phyloP scores from a whole-genome alignment of 371 early-diverging fungal species.

The Nematocida minor region DNA sequence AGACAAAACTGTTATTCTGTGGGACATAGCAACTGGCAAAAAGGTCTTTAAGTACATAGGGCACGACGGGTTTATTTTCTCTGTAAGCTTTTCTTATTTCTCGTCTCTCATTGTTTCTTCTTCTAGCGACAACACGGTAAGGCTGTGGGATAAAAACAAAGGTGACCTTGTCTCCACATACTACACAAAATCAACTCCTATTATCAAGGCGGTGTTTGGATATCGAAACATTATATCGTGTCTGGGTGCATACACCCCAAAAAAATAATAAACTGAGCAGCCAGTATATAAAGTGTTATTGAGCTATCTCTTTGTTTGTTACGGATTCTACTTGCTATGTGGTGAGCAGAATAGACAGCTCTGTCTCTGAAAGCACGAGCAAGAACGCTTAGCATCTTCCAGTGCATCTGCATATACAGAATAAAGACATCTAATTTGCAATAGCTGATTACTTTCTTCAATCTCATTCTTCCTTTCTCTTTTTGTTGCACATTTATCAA shows the following conservation, averaged over 20 bases:
- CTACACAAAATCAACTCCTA: slow-evolving; percentile 83
- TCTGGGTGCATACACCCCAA: slow-evolving; percentile 63
- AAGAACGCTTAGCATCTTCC: too few relatives aligned
- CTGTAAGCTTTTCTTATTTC: slow-evolving; percentile 79
- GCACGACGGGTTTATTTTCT: slow-evolving; percentile 78
- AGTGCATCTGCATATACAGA: too few relatives aligned
- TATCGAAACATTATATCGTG: slow-evolving; percentile 74
- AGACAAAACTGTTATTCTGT: slow-evolving; percentile 77
- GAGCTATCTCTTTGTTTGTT: too few relatives aligned
- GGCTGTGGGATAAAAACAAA: slow-evolving; percentile 75
- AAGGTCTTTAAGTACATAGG: slow-evolving; percentile 76
- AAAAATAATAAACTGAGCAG: slow-evolving; percentile 28
- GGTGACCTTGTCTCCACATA: slow-evolving; percentile 70
- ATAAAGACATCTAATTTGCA: too few relatives aligned
- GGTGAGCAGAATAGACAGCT: too few relatives aligned
- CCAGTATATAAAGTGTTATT: too few relatives aligned
- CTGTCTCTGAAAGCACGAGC: too few relatives aligned
- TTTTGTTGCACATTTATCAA: too few relatives aligned
- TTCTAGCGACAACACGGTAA: slow-evolving; percentile 79
- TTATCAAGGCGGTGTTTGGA: slow-evolving; percentile 77
- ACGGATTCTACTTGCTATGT: too few relatives aligned
- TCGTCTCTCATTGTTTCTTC: slow-evolving; percentile 78
- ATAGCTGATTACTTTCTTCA: too few relatives aligned
- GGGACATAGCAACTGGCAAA: slow-evolving; percentile 86
- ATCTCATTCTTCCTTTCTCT: too few relatives aligned